These are phyloP conservation scores for Coemansia sp. DNA, from an alignment of 192 early-diverging fungal genomes.

Conservation along the genomic window DNA sequence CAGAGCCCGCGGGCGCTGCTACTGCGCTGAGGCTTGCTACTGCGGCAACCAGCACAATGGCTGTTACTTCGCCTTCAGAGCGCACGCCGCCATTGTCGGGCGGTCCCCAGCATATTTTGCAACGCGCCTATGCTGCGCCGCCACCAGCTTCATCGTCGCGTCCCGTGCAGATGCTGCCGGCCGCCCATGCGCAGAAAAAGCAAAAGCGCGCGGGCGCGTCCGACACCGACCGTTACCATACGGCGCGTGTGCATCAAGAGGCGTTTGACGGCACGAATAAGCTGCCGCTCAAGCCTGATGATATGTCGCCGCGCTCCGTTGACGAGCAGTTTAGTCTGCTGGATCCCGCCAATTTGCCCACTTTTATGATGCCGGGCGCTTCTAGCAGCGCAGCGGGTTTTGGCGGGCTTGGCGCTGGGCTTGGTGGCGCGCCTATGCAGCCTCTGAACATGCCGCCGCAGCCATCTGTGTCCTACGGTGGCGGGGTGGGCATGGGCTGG, in stretches of 20 bases:
- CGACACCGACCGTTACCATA: constrained; percentile 22
- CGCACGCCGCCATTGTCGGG: constrained; percentile 4
- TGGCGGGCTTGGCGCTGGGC: neutral
- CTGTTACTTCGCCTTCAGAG: constrained; percentile 13
- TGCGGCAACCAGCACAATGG: neutral
- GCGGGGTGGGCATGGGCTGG: constrained; percentile 10
- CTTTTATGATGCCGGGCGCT: constrained; percentile 35
- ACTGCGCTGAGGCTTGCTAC: neutral
- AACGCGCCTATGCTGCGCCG: neutral
- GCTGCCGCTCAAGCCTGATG: constrained; percentile 51
- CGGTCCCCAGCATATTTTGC: constrained; percentile 12
- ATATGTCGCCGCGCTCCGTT: constrained; percentile 21
- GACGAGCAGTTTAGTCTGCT: constrained; percentile 43
- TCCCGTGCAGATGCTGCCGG: constrained; percentile 6
- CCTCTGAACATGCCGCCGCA: neutral
- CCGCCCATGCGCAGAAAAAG: constrained; percentile 17
- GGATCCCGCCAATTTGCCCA: constrained; percentile 52
- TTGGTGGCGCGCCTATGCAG: constrained; percentile 1
- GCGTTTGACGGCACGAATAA: constrained; percentile 53
- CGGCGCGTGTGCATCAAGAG: constrained; percentile 50
- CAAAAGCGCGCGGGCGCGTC: constrained; percentile 22
- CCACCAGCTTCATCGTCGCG: constrained; percentile 11
- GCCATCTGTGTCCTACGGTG: constrained; percentile 3
- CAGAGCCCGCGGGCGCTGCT: constrained; percentile 3
- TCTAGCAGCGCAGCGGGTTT: neutral